Evolutionary conservation across 306 rosid genomes (phyloP), one percentile per base, ranked within the genome.

Genomic region (Trifolium subterraneum): DNA sequence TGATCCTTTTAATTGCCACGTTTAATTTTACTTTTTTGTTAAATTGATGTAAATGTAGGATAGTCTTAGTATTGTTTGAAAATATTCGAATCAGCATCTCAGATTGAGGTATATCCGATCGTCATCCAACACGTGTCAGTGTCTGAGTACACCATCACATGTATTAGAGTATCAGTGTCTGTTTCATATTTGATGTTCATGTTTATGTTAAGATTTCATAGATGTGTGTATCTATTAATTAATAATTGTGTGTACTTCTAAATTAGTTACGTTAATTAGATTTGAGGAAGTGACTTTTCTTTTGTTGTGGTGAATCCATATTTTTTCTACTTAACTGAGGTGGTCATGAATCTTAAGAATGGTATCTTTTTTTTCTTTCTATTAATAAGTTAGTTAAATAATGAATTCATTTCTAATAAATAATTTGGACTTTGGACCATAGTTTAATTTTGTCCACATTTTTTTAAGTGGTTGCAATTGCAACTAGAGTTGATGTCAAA

Each of bases 21-120:
- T 70, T 70, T 78, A 13, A 15, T 71, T 65, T 39, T 50, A 48
- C 10, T n/a, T 19, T 29, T 72, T 38, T 45, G 50, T 22, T 50
- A 78, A 62, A 39, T 71, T 78, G 59, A 63, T 73, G 64, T 71
- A 64, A 48, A 59, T 66, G 70, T 69, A 58, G 31, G 54, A 38
- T 69, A 13, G 16, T 33, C 10, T 73, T 8, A 42, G 16, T 44
- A 29, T 14, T 76, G 31, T 2, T 68, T 69, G 54, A 33, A 67
- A 58, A 73, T 45, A 67, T 50, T 35, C 7, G 1, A 6, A 42
- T 4, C 13, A 10, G 10, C n/a, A n/a, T n/a, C n/a, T n/a, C n/a
- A n/a, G n/a, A n/a, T n/a, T n/a, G n/a, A n/a, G n/a, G n/a, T n/a
- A n/a, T n/a, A n/a, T n/a, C n/a, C n/a, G n/a, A n/a, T n/a, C n/a